A percentile compares a stretch with the other conserved stretches of the same genome.
phyloP scores from a whole-genome alignment of 2,329 filamentous ascomycete species.

The Trichoderma simmonsii region DNA sequence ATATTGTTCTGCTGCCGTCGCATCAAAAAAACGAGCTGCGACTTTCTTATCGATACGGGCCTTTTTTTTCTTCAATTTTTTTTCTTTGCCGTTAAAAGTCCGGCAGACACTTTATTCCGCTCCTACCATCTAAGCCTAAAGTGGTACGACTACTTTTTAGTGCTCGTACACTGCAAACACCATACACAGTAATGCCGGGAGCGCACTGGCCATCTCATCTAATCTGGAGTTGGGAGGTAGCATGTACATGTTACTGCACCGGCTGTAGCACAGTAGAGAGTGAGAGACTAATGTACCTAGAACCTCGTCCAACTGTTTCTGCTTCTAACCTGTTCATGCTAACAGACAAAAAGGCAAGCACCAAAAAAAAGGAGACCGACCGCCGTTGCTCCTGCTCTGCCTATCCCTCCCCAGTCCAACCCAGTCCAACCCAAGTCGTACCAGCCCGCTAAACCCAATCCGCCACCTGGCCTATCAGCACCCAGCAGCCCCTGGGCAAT shows the following conservation, averaged over 20 bases:
- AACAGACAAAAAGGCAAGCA: not conserved
- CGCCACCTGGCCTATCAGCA: constrained; percentile 17
- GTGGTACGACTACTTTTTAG: constrained; percentile 19
- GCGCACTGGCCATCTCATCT: constrained; percentile 24
- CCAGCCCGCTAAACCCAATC: constrained; percentile 29
- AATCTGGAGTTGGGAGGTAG: constrained; percentile 3
- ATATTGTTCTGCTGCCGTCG: constrained; percentile 5
- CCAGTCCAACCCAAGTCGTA: constrained; percentile 18
- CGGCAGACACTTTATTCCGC: constrained; percentile 38
- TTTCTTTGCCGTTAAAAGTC: constrained; percentile 13
- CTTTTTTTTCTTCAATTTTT: constrained; percentile 22
- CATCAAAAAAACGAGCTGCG: constrained; percentile 22
- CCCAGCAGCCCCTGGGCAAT: constrained; percentile 20
- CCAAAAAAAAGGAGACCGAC: constrained; percentile 7
- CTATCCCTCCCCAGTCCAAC: constrained; percentile 20
- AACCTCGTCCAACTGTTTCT: not conserved
- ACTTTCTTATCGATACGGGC: constrained; percentile 27
- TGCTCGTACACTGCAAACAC: not conserved
- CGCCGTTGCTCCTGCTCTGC: constrained; percentile 17
- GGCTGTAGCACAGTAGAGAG: too few species aligned
- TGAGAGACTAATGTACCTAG: not conserved
- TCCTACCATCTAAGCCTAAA: constrained; percentile 19
- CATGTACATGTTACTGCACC: not conserved
- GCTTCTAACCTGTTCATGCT: constrained; percentile 1
- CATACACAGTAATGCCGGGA: not conserved